A percentile compares a stretch with the other conserved stretches of the same genome.
Conservation (phyloP, 169 alveolate genomes). For the Cytauxzoon felis region DNA sequence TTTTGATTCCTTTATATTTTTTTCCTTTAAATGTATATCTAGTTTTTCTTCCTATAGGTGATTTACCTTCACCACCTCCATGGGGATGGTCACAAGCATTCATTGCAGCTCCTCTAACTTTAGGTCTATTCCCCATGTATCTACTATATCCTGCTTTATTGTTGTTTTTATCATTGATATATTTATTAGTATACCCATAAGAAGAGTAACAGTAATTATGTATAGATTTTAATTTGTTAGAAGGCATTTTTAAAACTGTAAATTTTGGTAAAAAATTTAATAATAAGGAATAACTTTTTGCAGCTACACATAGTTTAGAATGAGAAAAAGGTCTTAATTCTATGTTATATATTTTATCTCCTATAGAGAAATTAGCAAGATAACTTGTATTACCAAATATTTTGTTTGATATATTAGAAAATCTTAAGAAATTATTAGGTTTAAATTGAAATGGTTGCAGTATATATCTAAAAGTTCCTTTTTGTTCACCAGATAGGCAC, state of each 20-base stretch:
- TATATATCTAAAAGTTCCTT: constrained; percentile 4
- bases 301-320: constrained; percentile 29
- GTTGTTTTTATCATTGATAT: background rate
- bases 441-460: constrained; percentile 20
- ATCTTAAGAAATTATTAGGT: constrained; percentile 23
- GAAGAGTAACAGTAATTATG: background rate
- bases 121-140: constrained; percentile 32
- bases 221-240: constrained; percentile 15
- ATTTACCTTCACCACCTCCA: constrained; percentile 63
- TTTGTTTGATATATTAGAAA: constrained; percentile 24
- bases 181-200: constrained; percentile 24
- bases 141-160: constrained; percentile 23
- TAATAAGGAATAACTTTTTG: constrained; percentile 28
- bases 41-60: constrained; percentile 39
- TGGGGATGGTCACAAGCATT: constrained; percentile 67
- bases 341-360: constrained; percentile 51
- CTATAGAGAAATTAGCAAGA: constrained; percentile 11
- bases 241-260: constrained; percentile 47
- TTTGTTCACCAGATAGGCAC: background rate
- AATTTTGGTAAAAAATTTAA: background rate
- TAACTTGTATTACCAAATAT: constrained; percentile 27
- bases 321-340: constrained; percentile 12
- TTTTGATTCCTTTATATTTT: constrained; percentile 32
- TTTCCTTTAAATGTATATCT: constrained; percentile 26
- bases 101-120: constrained; percentile 57